These are phyloP conservation scores for Chimonanthus salicifolius DNA, from an alignment of 164 flowering plant genomes.

Conservation along the genomic window DNA sequence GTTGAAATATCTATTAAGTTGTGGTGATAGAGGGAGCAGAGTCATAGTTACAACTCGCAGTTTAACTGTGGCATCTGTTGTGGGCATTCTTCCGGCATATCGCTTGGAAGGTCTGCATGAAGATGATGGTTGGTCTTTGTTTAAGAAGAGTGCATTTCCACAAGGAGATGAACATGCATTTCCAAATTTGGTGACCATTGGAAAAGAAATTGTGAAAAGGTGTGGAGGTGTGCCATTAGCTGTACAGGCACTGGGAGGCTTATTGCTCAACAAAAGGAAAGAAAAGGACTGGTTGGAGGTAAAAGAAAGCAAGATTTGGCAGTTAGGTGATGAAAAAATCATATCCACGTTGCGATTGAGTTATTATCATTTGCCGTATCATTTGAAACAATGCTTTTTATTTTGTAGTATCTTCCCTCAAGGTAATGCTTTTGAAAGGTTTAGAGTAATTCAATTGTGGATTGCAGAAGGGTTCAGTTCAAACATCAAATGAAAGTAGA, in stretches of 20 bases:
- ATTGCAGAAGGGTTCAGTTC: conserved; percentile 5
- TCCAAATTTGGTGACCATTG: conserved; percentile 5
- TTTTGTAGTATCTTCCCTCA: conserved; percentile 17
- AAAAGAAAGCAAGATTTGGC: not conserved
- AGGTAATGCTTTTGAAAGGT: not conserved
- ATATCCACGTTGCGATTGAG: not conserved
- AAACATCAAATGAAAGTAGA: not conserved
- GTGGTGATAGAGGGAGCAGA: conserved; percentile 2
- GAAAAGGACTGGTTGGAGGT: conserved; percentile 4
- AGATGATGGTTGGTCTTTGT: not conserved
- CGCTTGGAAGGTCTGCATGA: not conserved
- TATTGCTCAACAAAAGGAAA: conserved; percentile 3
- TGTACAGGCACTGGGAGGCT: conserved; percentile 12
- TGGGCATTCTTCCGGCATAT: not conserved
- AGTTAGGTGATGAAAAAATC: not conserved
- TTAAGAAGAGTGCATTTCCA: not conserved
- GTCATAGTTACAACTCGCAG: conserved; percentile 9
- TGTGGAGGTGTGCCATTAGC: conserved; percentile 18
- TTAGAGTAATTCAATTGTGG: conserved; percentile 14
- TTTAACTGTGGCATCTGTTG: not conserved
- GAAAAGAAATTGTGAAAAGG: conserved; percentile 9
- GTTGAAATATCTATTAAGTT: not conserved
- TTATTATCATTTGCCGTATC: conserved; percentile 4
- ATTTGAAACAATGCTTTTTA: conserved; percentile 12
- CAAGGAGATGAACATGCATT: not conserved